Conservation (phyloP, 495 filamentous ascomycete species). For the Trichoderma virens region DNA sequence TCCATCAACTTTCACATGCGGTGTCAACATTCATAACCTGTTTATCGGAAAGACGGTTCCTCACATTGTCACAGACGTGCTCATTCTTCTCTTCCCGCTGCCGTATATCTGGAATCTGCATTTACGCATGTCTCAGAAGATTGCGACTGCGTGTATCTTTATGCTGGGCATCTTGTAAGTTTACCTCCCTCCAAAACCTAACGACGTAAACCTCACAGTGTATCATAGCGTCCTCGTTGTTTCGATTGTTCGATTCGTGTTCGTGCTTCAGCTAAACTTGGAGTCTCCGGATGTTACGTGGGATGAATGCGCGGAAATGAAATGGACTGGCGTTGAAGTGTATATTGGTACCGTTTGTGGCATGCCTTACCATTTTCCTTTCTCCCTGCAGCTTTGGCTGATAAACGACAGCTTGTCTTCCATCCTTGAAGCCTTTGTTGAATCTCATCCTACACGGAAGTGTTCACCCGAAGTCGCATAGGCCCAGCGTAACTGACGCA, state of each 20-base stretch:
- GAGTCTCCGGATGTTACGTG: background rate
- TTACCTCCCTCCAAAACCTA: background rate
- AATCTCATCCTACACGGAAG: background rate
- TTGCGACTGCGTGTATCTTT: background rate
- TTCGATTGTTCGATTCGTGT: background rate
- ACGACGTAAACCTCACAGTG: background rate
- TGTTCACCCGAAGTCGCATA: background rate
- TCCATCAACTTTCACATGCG: background rate
- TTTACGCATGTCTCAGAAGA: background rate
- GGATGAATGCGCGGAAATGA: background rate
- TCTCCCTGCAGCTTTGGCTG: background rate
- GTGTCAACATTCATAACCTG: background rate
- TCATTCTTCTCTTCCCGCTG: background rate
- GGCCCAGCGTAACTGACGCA: background rate
- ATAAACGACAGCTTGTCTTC: background rate
- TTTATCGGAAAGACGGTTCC: background rate
- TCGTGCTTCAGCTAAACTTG: background rate
- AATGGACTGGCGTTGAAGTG: background rate
- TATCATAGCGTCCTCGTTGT: background rate
- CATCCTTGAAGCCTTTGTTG: background rate
- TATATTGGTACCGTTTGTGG: background rate
- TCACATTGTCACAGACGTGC: background rate
- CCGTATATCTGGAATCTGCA: constrained; percentile 1
- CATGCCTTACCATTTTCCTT: background rate
- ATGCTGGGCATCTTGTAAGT: background rate